Percentiles rank a stretch among this genome's conserved stretches.
phyloP scores from a whole-genome alignment of 2,329 filamentous ascomycete genomes.

The Botryotinia convoluta region DNA sequence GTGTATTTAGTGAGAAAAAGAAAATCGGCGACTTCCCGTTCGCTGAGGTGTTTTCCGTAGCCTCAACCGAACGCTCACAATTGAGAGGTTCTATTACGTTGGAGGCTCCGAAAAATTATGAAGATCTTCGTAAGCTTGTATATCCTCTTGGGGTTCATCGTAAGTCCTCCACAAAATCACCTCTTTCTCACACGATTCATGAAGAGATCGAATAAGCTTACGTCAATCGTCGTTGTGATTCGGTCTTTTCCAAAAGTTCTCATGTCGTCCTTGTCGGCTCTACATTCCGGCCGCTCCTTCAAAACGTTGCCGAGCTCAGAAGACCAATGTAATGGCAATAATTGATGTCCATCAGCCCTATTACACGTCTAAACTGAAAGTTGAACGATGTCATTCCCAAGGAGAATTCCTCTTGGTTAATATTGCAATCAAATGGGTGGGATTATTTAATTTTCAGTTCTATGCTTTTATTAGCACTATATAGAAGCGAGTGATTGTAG shows the following conservation, averaged over 20 bases:
- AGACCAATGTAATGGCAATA: neutral
- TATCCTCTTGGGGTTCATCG: neutral
- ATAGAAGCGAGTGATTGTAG: neutral
- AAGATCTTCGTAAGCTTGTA: neutral
- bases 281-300: neutral
- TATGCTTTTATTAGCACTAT: neutral
- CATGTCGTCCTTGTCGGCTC: neutral
- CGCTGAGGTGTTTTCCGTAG: neutral
- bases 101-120: neutral
- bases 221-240: neutral
- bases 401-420: neutral
- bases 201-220: neutral
- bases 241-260: too few relatives aligned
- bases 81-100: neutral
- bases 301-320: neutral
- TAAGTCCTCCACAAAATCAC: neutral
- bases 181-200: neutral
- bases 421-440: neutral
- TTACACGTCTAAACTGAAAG: neutral
- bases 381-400: neutral
- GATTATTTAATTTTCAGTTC: neutral
- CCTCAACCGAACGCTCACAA: neutral
- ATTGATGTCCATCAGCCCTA: neutral
- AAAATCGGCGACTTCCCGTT: too few relatives aligned
- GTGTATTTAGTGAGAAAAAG: neutral